phyloP scores from a whole-genome alignment of 805 yeast genomes.

The Cyberlindnera lachancei region DNA sequence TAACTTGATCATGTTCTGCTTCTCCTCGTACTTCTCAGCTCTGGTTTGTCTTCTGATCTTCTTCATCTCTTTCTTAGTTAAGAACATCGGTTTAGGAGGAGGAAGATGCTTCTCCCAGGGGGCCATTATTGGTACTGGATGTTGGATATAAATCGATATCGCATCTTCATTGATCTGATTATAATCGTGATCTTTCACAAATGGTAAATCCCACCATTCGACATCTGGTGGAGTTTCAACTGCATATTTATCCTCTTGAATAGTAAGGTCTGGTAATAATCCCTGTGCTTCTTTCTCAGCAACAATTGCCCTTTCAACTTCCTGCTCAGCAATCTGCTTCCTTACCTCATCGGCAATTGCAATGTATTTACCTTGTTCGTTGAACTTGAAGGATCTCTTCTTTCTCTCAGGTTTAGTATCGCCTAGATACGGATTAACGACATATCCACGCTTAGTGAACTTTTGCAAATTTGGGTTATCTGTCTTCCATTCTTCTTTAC shows the following conservation, averaged over 20 bases:
- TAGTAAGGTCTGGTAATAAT: slow-evolving; percentile 37
- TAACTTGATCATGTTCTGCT: slow-evolving; percentile 67
- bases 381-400: slow-evolving; percentile 40
- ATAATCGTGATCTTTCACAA: slow-evolving; percentile 37
- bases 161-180: slow-evolving; percentile 32
- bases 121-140: slow-evolving; percentile 62
- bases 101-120: slow-evolving; percentile 46
- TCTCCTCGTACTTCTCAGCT: slow-evolving; percentile 52
- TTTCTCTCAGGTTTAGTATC: slow-evolving; percentile 13
- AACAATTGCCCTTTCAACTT: slow-evolving; percentile 27
- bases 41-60: slow-evolving; percentile 67
- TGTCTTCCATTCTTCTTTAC: slow-evolving; percentile 7
- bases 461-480: slow-evolving; percentile 20
- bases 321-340: slow-evolving; percentile 28
- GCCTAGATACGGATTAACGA: slow-evolving; percentile 29
- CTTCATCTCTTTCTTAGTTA: slow-evolving; percentile 74
- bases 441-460: slow-evolving; percentile 18
- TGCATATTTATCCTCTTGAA: slow-evolving; percentile 51
- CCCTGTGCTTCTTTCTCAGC: slow-evolving; percentile 34
- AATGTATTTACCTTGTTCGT: slow-evolving; percentile 57
- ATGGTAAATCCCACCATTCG: slow-evolving; percentile 88
- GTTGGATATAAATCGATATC: slow-evolving; percentile 69
- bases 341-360: slow-evolving; percentile 36
- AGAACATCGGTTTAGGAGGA: slow-evolving; percentile 38
- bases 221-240: slow-evolving; percentile 47